phyloP scores from a whole-genome alignment of 2,329 filamentous ascomycete species.

The Fusarium acutatum region DNA sequence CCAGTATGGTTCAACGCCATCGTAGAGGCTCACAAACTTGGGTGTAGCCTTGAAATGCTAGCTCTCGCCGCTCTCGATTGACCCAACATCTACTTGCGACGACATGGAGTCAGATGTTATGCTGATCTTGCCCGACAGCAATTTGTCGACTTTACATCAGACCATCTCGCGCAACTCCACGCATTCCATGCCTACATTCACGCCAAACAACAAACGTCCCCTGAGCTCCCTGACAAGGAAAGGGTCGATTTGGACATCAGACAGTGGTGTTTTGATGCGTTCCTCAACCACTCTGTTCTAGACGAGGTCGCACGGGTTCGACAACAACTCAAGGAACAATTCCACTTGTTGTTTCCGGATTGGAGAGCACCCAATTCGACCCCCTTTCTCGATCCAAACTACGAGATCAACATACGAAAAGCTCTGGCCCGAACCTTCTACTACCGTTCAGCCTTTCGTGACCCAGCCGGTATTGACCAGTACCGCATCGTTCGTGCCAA shows the following conservation, averaged over 20 bases:
- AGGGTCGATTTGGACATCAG: not conserved
- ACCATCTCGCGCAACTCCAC: not conserved
- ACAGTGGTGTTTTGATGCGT: not conserved
- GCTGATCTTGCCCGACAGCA: not conserved
- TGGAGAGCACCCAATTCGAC: not conserved
- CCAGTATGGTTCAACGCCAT: not conserved
- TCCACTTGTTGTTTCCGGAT: not conserved
- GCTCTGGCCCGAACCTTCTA: not conserved
- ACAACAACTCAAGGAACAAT: not conserved
- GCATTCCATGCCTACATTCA: not conserved
- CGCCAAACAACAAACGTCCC: not conserved
- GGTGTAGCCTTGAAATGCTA: not conserved
- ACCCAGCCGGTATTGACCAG: not conserved
- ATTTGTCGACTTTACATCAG: not conserved
- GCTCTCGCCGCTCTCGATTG: not conserved
- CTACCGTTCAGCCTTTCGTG: not conserved
- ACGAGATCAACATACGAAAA: not conserved
- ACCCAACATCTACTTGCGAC: not conserved
- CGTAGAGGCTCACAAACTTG: not conserved
- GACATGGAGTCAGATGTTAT: not conserved
- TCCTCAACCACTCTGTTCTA: not conserved
- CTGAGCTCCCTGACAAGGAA: not conserved
- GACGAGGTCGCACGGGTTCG: not conserved
- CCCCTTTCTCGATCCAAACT: too few species aligned
- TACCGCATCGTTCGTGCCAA: not conserved